Conservation (phyloP, 2,329 filamentous ascomycete genomes). For the Colletotrichum sp. region DNA sequence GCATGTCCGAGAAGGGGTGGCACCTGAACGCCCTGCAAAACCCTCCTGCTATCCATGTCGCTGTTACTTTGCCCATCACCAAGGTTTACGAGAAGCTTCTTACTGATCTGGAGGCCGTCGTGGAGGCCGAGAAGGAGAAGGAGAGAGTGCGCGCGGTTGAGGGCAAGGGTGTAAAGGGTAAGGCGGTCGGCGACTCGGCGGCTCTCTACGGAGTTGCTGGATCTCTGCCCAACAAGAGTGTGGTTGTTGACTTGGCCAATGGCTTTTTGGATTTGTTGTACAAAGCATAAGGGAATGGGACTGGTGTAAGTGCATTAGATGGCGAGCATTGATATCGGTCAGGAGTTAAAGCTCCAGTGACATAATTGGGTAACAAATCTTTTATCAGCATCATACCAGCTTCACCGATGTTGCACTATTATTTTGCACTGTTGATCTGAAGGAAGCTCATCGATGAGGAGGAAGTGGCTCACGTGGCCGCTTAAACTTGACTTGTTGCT, state of each 20-base stretch:
- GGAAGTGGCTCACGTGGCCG: neutral
- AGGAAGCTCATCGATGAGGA: neutral
- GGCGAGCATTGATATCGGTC: constrained; percentile 10
- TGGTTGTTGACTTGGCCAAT: constrained; percentile 87
- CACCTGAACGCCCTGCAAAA: constrained; percentile 94
- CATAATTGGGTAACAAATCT: neutral
- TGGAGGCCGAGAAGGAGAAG: constrained; percentile 80
- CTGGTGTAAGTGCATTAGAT: constrained; percentile 12
- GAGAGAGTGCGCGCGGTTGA: constrained; percentile 75
- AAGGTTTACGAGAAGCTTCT: constrained; percentile 82
- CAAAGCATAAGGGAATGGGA: constrained; percentile 66
- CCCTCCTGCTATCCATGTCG: constrained; percentile 91
- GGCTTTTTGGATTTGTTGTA: constrained; percentile 94
- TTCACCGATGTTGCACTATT: neutral
- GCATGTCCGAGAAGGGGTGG: constrained; percentile 85
- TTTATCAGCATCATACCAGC: neutral
- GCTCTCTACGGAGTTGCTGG: constrained; percentile 95
- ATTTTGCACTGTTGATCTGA: neutral
- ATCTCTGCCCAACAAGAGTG: constrained; percentile 92
- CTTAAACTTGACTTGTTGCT: neutral
- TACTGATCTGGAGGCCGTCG: constrained; percentile 69
- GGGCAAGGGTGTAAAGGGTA: constrained; percentile 69
- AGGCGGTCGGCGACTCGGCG: constrained; percentile 78
- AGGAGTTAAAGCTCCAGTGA: neutral
- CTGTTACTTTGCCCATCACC: constrained; percentile 86